These are phyloP conservation scores for Phytopythium vexans DNA, from an alignment of 352 stramenopile species.

Conservation along the genomic window DNA sequence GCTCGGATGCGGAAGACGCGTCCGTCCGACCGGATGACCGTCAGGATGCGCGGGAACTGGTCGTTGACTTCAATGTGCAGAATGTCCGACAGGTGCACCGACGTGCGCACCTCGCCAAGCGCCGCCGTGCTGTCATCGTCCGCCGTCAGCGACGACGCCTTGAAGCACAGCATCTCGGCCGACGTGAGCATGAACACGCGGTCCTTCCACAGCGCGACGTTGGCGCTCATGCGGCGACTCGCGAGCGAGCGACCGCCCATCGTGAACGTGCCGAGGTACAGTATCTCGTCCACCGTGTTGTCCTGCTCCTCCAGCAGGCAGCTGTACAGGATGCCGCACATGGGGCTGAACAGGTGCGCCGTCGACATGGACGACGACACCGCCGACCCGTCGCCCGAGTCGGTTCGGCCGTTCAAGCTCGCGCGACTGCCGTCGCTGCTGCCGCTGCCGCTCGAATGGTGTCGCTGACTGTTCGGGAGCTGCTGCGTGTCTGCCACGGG, in stretches of 20 bases:
- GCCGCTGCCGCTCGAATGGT: conserved; percentile 22
- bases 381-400: conserved; percentile 5
- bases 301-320: conserved; percentile 73
- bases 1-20: conserved; percentile 70
- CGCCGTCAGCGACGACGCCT: conserved; percentile 28
- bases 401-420: conserved; percentile 4
- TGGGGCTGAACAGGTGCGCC: conserved; percentile 23
- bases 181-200: conserved; percentile 74
- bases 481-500: too few species aligned
- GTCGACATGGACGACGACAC: conserved; percentile 1
- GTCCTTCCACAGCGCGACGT: conserved; percentile 79
- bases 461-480: background rate
- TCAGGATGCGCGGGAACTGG: conserved; percentile 65
- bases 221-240: conserved; percentile 65
- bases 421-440: conserved; percentile 18
- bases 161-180: conserved; percentile 77
- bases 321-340: conserved; percentile 70
- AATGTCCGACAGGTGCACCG: conserved; percentile 75
- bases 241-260: conserved; percentile 71
- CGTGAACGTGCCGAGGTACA: conserved; percentile 77
- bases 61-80: conserved; percentile 75
- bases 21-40: conserved; percentile 68
- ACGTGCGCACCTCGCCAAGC: conserved; percentile 63
- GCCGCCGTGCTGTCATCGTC: conserved; percentile 17
- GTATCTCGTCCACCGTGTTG: conserved; percentile 72